Evolutionary conservation across 345 rosid species (phyloP).

Genomic region (sweet orange (Citrus sinensis)): DNA sequence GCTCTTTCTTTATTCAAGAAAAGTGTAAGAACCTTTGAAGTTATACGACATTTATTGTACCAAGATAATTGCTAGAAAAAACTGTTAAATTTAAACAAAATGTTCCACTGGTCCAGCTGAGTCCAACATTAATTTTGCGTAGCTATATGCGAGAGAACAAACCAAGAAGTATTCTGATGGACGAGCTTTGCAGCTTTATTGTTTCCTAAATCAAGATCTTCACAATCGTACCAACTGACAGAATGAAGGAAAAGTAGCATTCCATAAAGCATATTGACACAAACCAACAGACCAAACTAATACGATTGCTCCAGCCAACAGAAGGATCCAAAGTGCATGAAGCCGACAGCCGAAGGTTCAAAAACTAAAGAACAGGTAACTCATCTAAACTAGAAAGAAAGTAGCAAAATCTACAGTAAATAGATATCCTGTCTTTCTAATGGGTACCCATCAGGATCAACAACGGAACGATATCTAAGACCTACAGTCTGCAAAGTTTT

Average conservation of each 20-base stretch:
- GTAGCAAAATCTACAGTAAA: slow-evolving; percentile 24
- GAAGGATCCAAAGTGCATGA: slow-evolving; percentile 32
- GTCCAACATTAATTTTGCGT: slow-evolving; percentile 34
- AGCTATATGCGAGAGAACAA: slow-evolving; percentile 19
- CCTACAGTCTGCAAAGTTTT: slow-evolving; percentile 25
- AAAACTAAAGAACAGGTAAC: slow-evolving; percentile 28
- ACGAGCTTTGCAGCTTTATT: slow-evolving; percentile 55
- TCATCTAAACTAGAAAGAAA: slow-evolving; percentile 33
- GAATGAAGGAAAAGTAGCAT: slow-evolving; percentile 23
- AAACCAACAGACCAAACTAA: slow-evolving; percentile 23
- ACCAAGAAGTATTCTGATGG: slow-evolving; percentile 29
- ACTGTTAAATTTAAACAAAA: slow-evolving; percentile 17
- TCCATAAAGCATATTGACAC: slow-evolving; percentile 41
- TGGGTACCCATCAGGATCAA: slow-evolving; percentile 35
- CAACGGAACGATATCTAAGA: slow-evolving; percentile 22
- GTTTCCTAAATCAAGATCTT: slow-evolving; percentile 38
- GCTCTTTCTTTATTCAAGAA: slow-evolving; percentile 48
- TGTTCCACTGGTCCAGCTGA: slow-evolving; percentile 31
- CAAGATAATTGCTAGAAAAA: slow-evolving; percentile 25
- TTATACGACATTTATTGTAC: slow-evolving; percentile 39
- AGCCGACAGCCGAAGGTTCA: slow-evolving; percentile 36
- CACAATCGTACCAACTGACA: slow-evolving; percentile 27
- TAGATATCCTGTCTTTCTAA: slow-evolving; percentile 29
- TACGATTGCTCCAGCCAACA: slow-evolving; percentile 31
- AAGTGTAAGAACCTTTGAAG: slow-evolving; percentile 27